These are phyloP conservation scores for Drechslerella coelobrocha DNA, from an alignment of 2,329 filamentous ascomycete genomes.

Conservation along the genomic window DNA sequence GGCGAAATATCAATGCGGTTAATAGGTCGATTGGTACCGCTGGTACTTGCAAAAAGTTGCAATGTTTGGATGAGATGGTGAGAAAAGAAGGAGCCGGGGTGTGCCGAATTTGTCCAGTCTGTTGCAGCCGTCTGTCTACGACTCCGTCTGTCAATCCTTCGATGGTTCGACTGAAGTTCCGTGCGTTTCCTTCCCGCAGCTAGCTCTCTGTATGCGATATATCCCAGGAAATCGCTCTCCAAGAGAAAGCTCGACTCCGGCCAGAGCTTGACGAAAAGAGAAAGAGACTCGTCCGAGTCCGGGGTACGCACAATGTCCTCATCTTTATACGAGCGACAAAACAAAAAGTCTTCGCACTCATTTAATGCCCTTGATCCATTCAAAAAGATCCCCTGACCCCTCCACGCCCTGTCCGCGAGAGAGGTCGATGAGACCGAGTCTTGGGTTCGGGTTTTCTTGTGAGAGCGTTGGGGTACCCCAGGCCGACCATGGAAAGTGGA, in stretches of 20 bases:
- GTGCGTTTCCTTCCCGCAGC: slow-evolving; percentile 2
- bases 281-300: slow-evolving; percentile 22
- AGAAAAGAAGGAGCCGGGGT: slow-evolving; percentile 8
- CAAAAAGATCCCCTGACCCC: slow-evolving; percentile 18
- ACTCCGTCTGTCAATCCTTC: slow-evolving; percentile 6
- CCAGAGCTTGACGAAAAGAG: slow-evolving; percentile 25
- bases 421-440: slow-evolving; percentile 30
- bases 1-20: slow-evolving; percentile 11
- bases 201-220: slow-evolving; percentile 17
- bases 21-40: slow-evolving; percentile 3
- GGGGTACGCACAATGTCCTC: slow-evolving; percentile 39
- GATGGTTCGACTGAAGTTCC: not conserved
- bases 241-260: slow-evolving; percentile 10
- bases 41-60: not conserved
- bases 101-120: slow-evolving; percentile 17
- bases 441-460: slow-evolving; percentile 33
- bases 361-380: slow-evolving; percentile 10
- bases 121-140: slow-evolving; percentile 18
- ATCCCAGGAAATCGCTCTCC: slow-evolving; percentile 9
- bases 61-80: slow-evolving; percentile 11
- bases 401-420: slow-evolving; percentile 24
- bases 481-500: slow-evolving; percentile 31
- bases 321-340: slow-evolving; percentile 47
- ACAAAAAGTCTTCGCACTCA: slow-evolving; percentile 23
- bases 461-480: slow-evolving; percentile 48